Base-by-base conservation (phyloP, 164 flowering plant genomes). In the Stephania cephalantha region DNA sequence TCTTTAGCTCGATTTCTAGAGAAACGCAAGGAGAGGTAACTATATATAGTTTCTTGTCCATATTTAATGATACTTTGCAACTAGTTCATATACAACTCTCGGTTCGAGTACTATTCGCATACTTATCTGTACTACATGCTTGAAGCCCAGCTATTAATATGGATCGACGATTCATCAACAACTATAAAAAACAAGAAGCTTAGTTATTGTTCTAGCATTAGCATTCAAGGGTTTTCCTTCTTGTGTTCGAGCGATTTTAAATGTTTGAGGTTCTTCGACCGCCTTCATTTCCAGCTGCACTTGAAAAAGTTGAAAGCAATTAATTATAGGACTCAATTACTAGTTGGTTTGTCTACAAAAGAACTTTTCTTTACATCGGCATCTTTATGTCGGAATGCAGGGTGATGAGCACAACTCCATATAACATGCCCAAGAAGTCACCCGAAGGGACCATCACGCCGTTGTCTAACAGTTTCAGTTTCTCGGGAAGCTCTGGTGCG, bases 21-120 rank as follows among this genome's bases (percentile, higher is more conserved):
- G 89, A 92, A 88, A 82, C 95, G 97, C 85, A 92, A 88, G 85
- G 95, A 92, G 81, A 90, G 97, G 97, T 92, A 68, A 12, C 35
- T 0, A 64, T 30, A 22, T 0, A 64, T 30, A 22, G 10, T 29
- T 15, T 67, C 63, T 18, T 6, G 18, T 58, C 64, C n/a, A 15
- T 18, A 58, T 58, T 58, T 58, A 15, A 58, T 20, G 13, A 2
- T 20, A 22, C 46, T 58, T 58, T 15, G 64, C 64, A 50, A 50
- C 7, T 50, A 10, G 0, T 50, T 18, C 64, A 58, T 58, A 58
- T 58, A 58, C 64, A 58, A 50, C 18, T 58, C 18, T 58, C 64
- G 18, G 5, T 15, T 15, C 18, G 17, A 50, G 64, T 6, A 58
- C 5, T 58, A 3, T 50, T 7, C 55, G 6, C 55, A 50, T 2